A percentile compares a stretch with the other conserved stretches of the same genome.
These are phyloP conservation scores for Diplodia scrobiculata DNA, from an alignment of 2,329 filamentous ascomycete genomes.

Conservation along the genomic window DNA sequence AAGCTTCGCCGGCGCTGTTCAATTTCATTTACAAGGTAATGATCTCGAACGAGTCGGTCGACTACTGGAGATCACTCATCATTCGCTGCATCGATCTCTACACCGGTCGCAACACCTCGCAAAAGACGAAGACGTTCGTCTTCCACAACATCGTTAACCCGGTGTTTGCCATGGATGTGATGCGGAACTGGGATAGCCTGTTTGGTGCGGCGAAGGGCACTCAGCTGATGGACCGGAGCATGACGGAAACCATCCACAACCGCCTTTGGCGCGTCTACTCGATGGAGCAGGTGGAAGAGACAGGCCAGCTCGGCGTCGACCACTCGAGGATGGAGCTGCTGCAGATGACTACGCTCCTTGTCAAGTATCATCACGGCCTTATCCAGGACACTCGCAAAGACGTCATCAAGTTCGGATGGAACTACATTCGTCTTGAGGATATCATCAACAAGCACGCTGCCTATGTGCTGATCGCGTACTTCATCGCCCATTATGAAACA, in stretches of 20 bases:
- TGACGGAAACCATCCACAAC: slow-evolving; percentile 87
- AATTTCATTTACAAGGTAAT: slow-evolving; percentile 83
- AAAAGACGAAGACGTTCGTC: slow-evolving; percentile 90
- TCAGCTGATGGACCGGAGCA: slow-evolving; percentile 77
- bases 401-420: slow-evolving; percentile 99
- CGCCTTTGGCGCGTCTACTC: slow-evolving; percentile 75
- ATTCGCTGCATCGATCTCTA: slow-evolving; percentile 87
- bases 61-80: slow-evolving; percentile 80
- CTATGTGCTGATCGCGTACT: slow-evolving; percentile 95
- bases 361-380: slow-evolving; percentile 89
- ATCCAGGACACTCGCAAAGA: slow-evolving; percentile 93
- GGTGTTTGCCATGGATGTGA: slow-evolving; percentile 93
- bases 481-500: slow-evolving; percentile 95
- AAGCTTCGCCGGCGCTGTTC: slow-evolving; percentile 72
- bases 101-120: slow-evolving; percentile 72
- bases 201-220: slow-evolving; percentile 63
- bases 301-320: slow-evolving; percentile 81
- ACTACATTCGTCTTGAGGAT: slow-evolving; percentile 96
- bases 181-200: slow-evolving; percentile 69
- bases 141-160: slow-evolving; percentile 93
- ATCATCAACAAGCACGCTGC: slow-evolving; percentile 99
- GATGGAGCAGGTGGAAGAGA: slow-evolving; percentile 74
- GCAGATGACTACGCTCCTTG: slow-evolving; percentile 88
- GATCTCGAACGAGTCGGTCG: slow-evolving; percentile 79
- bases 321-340: slow-evolving; percentile 95